Evolutionary conservation across 2,329 filamentous ascomycete species (phyloP).

Genomic region (Tolypocladium amazonense): DNA sequence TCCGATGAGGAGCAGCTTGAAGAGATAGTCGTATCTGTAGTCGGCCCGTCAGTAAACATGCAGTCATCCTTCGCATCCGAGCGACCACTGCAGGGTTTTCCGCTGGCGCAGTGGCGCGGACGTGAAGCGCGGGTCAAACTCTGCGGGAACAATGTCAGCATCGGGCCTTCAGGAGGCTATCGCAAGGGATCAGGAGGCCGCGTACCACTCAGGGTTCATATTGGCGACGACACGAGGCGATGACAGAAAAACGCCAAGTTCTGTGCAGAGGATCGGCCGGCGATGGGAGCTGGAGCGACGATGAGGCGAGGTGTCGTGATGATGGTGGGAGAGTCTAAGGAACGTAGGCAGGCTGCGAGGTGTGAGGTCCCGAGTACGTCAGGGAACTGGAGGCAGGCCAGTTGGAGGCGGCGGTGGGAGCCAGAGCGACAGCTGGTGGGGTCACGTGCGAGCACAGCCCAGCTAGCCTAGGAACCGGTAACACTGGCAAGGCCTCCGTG

Average conservation of each 20-base stretch:
- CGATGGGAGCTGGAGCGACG: conserved; percentile 2
- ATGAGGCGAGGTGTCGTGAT: conserved; percentile 10
- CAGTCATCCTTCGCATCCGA: not conserved
- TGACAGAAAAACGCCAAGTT: not conserved
- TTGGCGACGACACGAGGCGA: conserved; percentile 27
- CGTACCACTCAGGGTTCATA: conserved; percentile 93
- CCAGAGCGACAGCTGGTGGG: not conserved
- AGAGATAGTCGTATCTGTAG: conserved; percentile 97
- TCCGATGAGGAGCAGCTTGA: conserved; percentile 99
- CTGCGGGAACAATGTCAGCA: conserved; percentile 15
- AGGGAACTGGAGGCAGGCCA: conserved; percentile 18
- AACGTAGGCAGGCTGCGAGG: conserved; percentile 9
- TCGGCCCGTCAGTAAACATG: conserved; percentile 10
- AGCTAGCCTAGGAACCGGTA: not conserved
- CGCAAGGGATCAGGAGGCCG: conserved; percentile 21
- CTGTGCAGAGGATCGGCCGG: not conserved
- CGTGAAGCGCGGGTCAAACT: conserved; percentile 6
- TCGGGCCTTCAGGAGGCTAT: conserved; percentile 17
- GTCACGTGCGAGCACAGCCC: conserved; percentile 1
- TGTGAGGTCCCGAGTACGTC: conserved; percentile 22
- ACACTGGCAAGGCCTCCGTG: too few species aligned
- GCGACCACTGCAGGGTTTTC: not conserved
- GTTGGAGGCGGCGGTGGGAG: conserved; percentile 8
- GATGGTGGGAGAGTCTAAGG: conserved; percentile 18
- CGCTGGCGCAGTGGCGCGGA: not conserved